Conservation (phyloP, 805 yeast genomes). For the Ogataea ramenticola region DNA sequence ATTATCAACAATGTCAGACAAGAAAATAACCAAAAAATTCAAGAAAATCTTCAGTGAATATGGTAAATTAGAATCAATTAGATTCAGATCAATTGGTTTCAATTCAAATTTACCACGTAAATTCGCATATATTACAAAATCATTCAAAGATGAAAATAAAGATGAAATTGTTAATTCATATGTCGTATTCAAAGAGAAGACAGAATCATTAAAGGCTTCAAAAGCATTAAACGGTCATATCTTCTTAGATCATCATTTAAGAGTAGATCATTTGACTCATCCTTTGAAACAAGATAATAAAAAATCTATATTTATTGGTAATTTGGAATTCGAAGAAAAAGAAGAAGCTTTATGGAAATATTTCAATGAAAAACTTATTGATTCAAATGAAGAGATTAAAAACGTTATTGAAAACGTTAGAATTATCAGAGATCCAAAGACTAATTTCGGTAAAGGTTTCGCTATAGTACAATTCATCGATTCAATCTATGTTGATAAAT, state of each 20-base stretch:
- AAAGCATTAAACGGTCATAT: conserved; percentile 55
- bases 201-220: conserved; percentile 37
- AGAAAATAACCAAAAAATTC: conserved; percentile 53
- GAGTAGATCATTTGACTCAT: conserved; percentile 91
- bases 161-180: conserved; percentile 82
- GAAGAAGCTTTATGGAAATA: conserved; percentile 87
- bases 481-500: conserved; percentile 66
- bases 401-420: conserved; percentile 73
- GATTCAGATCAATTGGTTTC: conserved; percentile 91
- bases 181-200: conserved; percentile 61
- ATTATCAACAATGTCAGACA: conserved; percentile 54
- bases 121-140: conserved; percentile 78
- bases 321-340: conserved; percentile 83
- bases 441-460: conserved; percentile 95
- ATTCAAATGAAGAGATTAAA: conserved; percentile 25
- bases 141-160: conserved; percentile 44
- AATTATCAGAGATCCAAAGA: conserved; percentile 83
- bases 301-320: conserved; percentile 86
- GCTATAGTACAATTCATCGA: conserved; percentile 90
- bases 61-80: conserved; percentile 61
- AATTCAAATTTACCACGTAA: conserved; percentile 85
- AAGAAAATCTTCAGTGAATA: conserved; percentile 49
- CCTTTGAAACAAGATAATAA: conserved; percentile 82
- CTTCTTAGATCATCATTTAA: conserved; percentile 66
- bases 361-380: conserved; percentile 46